Percentiles rank a stretch among this genome's conserved stretches.
These are phyloP conservation scores for Exophiala phaeomuriformis DNA, from an alignment of 2,329 filamentous ascomycete species.

Conservation along the genomic window DNA sequence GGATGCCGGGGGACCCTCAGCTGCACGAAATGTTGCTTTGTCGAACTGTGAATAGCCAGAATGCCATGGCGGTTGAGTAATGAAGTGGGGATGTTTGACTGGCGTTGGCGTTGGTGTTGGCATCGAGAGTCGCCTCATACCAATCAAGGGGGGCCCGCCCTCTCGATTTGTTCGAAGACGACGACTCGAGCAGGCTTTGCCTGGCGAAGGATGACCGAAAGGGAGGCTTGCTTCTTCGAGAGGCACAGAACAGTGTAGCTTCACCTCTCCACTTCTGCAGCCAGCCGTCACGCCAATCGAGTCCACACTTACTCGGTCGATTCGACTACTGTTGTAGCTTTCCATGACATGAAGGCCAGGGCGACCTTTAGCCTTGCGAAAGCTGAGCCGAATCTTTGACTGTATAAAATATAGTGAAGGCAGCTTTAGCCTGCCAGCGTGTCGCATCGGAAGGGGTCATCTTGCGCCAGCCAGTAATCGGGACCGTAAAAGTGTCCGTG, in stretches of 20 bases:
- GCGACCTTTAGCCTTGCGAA: neutral
- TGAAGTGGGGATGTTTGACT: conserved; percentile 5
- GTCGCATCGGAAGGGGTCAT: neutral
- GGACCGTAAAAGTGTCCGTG: neutral
- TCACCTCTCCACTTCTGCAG: conserved; percentile 11
- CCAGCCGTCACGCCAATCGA: conserved; percentile 17
- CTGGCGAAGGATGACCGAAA: neutral
- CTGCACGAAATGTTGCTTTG: neutral
- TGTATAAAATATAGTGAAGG: conserved; percentile 1
- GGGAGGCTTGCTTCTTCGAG: neutral
- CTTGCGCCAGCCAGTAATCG: neutral
- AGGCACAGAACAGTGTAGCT: conserved; percentile 1
- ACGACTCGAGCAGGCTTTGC: neutral
- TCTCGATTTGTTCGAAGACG: neutral
- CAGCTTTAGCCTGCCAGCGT: neutral
- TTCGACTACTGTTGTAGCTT: conserved; percentile 1
- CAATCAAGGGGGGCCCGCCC: conserved; percentile 4
- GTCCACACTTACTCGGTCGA: conserved; percentile 1
- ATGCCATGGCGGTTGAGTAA: neutral
- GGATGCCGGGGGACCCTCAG: neutral
- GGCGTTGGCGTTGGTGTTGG: conserved; percentile 2
- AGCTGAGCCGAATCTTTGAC: neutral
- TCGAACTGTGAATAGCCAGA: neutral
- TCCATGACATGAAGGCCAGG: neutral
- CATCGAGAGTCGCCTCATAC: conserved; percentile 1